Base-by-base conservation (phyloP, 805 yeast genomes). In the Myxozyma sirexii region DNA sequence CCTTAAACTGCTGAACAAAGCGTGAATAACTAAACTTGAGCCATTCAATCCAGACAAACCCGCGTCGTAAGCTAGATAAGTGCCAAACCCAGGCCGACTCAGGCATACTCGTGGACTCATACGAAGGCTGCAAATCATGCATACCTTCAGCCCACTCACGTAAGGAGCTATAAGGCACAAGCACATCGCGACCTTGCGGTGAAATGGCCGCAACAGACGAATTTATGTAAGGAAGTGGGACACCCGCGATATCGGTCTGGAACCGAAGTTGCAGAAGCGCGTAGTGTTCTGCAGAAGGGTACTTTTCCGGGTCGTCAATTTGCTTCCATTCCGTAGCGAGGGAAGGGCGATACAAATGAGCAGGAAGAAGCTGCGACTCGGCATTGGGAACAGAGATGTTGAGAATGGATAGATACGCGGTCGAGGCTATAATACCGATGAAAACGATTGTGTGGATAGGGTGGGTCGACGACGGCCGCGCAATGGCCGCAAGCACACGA, bases 381-480 rank as follows among this genome's bases (percentile, higher is more conserved):
- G 60, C 56, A 15, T 56, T 57, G 12, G 76, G 74, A n/a, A 75
- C 72, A 45, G 76, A 72, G 48, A 74, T 67, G 66, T 76, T 77
- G 59, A 83, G 75, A 63, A 72, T 81, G 2, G 92, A 81, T 59
- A 92, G 79, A 72, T 92, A 93, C 7, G 93, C 87, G 54, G 88
- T 75, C 2, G 96, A 86, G 1, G 96, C 94, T 42, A 90, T 72
- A 50, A 91, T 75, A 13, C 93, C 80, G 4, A 90, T 82, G 57
- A 83, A 69, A 48, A 90, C 83, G 54, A 92, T 84, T 56, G 90
- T 82, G 74, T 92, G 98, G 66, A 93, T 89, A 17, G 99, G 99
- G 70, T 85, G 63, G 26, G 60, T 47, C 52, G 66, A 56, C 12
- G 64, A 41, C 8, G 65, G 59, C 13, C 63, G 57, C 33, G 66